These are phyloP conservation scores for Begonia masoniana DNA, from an alignment of 306 rosid species.

Conservation along the genomic window DNA sequence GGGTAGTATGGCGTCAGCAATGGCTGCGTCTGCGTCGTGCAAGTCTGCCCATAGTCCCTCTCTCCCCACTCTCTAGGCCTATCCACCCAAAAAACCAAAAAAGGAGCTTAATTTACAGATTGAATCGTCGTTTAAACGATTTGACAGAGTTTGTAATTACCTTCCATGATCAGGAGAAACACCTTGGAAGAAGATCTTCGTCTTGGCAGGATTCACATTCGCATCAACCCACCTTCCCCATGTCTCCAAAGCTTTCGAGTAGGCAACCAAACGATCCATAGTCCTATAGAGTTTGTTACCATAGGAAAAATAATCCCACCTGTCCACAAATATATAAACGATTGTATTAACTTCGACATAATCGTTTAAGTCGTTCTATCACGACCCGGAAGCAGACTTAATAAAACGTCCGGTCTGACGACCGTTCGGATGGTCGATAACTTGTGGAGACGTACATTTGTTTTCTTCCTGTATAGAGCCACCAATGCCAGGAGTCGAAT, in stretches of 20 bases:
- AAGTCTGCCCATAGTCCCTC: neutral
- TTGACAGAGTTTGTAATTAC: conserved; percentile 1
- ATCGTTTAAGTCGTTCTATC: neutral
- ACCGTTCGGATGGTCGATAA: neutral
- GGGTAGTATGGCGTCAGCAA: conserved; percentile 9
- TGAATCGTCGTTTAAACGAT: neutral
- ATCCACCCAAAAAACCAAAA: neutral
- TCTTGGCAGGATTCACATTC: conserved; percentile 13
- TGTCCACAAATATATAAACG: neutral
- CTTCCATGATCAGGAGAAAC: conserved; percentile 21
- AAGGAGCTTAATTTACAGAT: neutral
- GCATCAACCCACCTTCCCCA: conserved; percentile 40
- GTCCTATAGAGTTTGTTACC: conserved; percentile 15
- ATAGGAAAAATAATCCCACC: conserved; percentile 26
- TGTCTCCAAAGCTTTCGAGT: conserved; percentile 18
- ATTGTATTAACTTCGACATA: neutral
- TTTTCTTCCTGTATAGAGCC: conserved; percentile 29
- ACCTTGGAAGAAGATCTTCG: conserved; percentile 29
- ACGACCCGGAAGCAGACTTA: no score
- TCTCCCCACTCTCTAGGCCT: conserved; percentile 19
- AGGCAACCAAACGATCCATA: conserved; percentile 30
- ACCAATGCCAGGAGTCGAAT: conserved; percentile 45
- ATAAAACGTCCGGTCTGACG: neutral
- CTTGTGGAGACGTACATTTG: conserved; percentile 11
- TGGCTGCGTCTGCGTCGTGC: conserved; percentile 15